phyloP scores from a whole-genome alignment of 1,284 basidiomycete genomes.

The Ganoderma multipileum region DNA sequence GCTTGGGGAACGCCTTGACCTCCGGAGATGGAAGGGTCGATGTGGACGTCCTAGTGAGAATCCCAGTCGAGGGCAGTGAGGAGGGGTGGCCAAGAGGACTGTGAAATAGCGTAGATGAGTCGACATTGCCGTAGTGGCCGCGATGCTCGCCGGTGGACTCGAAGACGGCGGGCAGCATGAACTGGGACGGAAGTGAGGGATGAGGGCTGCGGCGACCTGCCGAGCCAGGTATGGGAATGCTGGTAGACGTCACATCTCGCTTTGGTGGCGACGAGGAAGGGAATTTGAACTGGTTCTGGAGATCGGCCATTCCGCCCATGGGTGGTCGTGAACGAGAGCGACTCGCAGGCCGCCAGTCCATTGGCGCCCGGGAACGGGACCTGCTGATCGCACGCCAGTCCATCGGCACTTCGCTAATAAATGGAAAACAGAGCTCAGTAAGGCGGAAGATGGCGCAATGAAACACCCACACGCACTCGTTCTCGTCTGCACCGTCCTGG shows the following conservation, averaged over 20 bases:
- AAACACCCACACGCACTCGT: slow-evolving; percentile 70
- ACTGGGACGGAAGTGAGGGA: slow-evolving; percentile 34
- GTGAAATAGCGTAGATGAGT: slow-evolving; percentile 51
- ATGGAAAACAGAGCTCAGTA: slow-evolving; percentile 34
- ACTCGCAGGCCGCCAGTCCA: slow-evolving; percentile 82
- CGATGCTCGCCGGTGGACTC: slow-evolving; percentile 50
- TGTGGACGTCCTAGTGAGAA: slow-evolving; percentile 53
- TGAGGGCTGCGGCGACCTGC: slow-evolving; percentile 59
- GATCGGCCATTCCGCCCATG: slow-evolving; percentile 48
- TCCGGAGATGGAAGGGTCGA: slow-evolving; percentile 48
- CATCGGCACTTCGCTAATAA: slow-evolving; percentile 61
- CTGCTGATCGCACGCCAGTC: slow-evolving; percentile 95
- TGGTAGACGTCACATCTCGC: slow-evolving; percentile 44
- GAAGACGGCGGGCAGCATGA: slow-evolving; percentile 55
- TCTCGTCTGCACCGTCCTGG: slow-evolving; percentile 71
- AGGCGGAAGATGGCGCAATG: slow-evolving; percentile 37
- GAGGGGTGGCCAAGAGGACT: slow-evolving; percentile 67
- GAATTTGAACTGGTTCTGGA: slow-evolving; percentile 43
- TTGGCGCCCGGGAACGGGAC: slow-evolving; percentile 90
- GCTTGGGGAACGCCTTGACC: slow-evolving; percentile 73
- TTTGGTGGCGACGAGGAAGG: slow-evolving; percentile 43
- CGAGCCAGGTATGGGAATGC: slow-evolving; percentile 60
- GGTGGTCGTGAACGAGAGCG: slow-evolving; percentile 78
- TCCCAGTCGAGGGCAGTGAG: slow-evolving; percentile 68
- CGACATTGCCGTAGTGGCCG: slow-evolving; percentile 30